phyloP scores from a whole-genome alignment of 306 rosid species.

The Castanea mollissima region DNA sequence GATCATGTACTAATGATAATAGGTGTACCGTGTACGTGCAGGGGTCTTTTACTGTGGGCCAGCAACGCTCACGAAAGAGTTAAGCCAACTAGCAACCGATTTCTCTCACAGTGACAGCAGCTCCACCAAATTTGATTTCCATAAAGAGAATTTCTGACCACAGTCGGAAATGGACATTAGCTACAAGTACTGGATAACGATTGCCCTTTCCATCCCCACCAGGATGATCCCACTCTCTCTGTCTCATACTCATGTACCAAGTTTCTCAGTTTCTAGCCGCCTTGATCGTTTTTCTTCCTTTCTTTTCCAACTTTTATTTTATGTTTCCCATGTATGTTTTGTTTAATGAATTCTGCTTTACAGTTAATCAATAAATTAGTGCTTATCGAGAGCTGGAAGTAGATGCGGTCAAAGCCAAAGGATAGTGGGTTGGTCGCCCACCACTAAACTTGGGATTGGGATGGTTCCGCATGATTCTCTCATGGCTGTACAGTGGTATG shows the following conservation, averaged over 20 bases:
- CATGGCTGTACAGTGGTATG: background rate
- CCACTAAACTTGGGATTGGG: background rate
- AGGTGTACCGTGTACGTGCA: constrained; percentile 17
- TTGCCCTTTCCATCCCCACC: constrained; percentile 19
- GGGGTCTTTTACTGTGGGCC: constrained; percentile 72
- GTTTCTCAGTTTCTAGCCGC: background rate
- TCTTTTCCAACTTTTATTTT: background rate
- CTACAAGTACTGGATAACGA: background rate
- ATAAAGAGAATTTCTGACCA: constrained; percentile 52
- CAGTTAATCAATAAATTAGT: background rate
- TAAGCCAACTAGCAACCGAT: constrained; percentile 45
- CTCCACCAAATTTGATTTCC: constrained; percentile 50
- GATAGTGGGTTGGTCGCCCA: background rate
- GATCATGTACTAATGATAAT: background rate
- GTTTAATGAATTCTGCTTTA: background rate
- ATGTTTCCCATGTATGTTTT: background rate
- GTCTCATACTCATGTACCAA: background rate
- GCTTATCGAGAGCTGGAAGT: background rate
- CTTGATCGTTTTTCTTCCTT: background rate
- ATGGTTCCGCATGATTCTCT: background rate
- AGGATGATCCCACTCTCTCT: constrained; percentile 1
- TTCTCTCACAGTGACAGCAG: constrained; percentile 43
- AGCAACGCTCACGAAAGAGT: constrained; percentile 34
- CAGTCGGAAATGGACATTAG: background rate
- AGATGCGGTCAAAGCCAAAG: background rate